Conservation (phyloP, 257 asterid genomes). For the Gardenia jasminoides region DNA sequence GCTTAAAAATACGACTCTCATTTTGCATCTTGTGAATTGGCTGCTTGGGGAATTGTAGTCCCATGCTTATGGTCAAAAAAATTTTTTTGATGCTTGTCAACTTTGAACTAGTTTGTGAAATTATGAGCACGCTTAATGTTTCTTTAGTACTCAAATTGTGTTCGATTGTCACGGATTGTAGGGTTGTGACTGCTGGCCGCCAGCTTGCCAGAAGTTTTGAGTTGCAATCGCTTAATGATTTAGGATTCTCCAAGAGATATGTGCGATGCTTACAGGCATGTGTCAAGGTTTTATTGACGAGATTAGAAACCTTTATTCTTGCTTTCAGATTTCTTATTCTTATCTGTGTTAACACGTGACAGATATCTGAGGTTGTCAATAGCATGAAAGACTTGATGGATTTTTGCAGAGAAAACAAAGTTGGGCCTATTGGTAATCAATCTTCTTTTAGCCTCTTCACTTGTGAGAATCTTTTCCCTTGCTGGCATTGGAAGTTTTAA, state of each 20-base stretch:
- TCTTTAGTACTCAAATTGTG: background rate
- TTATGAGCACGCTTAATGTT: background rate
- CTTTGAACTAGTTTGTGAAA: background rate
- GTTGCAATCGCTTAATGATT: constrained; percentile 86
- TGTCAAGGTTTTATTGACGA: background rate
- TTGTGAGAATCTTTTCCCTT: background rate
- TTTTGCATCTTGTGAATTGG: background rate
- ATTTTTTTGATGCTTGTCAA: background rate
- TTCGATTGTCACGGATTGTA: background rate
- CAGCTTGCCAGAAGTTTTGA: constrained; percentile 96
- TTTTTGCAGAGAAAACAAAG: constrained; percentile 71
- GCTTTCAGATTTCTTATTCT: constrained; percentile 2
- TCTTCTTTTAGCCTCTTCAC: background rate
- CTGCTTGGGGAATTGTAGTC: background rate
- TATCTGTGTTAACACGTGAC: constrained; percentile 20
- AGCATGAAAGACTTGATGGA: constrained; percentile 97
- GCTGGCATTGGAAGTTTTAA: background rate
- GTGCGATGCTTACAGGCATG: constrained; percentile 96
- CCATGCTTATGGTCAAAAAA: background rate
- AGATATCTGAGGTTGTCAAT: constrained; percentile 96
- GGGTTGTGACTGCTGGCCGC: constrained; percentile 96
- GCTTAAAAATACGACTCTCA: background rate
- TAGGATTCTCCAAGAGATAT: constrained; percentile 93
- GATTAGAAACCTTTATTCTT: background rate
- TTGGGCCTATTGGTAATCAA: constrained; percentile 78